A percentile compares a stretch with the other conserved stretches of the same genome.
Conservation (phyloP, 192 early-diverging fungal species). For the Linnemannia schmuckeri region DNA sequence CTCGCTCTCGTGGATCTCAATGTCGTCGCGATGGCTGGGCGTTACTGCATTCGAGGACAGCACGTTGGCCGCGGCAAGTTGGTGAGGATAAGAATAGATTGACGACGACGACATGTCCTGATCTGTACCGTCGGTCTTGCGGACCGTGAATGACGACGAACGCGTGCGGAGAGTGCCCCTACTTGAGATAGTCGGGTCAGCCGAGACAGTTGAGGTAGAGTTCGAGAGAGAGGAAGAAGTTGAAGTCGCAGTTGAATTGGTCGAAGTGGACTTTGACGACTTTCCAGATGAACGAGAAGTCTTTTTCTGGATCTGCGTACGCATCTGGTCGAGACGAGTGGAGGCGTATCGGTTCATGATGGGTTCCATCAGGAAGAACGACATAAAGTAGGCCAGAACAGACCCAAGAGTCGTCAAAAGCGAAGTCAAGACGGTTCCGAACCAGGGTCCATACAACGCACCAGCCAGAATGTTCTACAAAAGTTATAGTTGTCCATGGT, state of each 20-base stretch:
- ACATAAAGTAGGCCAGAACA: conserved; percentile 54
- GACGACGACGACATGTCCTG: conserved; percentile 7
- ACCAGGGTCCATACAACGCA: conserved; percentile 56
- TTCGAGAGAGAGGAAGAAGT: conserved; percentile 16
- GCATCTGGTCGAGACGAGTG: conserved; percentile 45
- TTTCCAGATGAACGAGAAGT: conserved; percentile 16
- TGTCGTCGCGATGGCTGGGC: conserved; percentile 15
- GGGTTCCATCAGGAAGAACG: conserved; percentile 55
- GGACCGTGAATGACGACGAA: conserved; percentile 31
- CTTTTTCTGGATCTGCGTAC: conserved; percentile 52
- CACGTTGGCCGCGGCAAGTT: neutral
- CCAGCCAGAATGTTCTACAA: conserved; percentile 58
- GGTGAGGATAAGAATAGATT: conserved; percentile 11
- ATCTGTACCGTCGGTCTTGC: conserved; percentile 12
- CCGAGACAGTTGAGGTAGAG: neutral
- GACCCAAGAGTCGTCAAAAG: conserved; percentile 54
- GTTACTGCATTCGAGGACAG: neutral
- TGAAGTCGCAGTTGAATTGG: conserved; percentile 29
- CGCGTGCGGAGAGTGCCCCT: conserved; percentile 35
- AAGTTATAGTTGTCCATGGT: neutral
- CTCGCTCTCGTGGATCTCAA: conserved; percentile 37
- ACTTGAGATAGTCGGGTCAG: neutral
- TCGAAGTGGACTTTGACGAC: neutral
- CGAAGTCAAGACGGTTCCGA: conserved; percentile 54
- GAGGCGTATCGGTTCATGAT: conserved; percentile 55